These are phyloP conservation scores for Penicillium coffeae DNA, from an alignment of 495 filamentous ascomycete species.

Conservation along the genomic window DNA sequence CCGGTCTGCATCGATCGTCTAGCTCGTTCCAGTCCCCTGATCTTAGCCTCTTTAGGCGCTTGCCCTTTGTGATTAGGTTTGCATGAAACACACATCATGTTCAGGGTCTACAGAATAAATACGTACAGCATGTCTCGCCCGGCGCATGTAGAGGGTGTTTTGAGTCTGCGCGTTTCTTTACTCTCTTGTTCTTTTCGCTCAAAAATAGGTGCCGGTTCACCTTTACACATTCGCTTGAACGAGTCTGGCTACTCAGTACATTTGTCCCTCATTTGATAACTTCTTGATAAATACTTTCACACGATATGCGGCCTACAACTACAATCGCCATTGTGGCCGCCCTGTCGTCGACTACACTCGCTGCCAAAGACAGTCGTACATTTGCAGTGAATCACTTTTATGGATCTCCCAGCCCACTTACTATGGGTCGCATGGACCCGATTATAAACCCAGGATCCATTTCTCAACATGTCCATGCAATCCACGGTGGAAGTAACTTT, in stretches of 20 bases:
- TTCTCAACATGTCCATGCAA: constrained; percentile 68
- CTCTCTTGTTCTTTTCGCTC: not conserved
- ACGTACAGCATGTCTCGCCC: not conserved
- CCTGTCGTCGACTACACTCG: not conserved
- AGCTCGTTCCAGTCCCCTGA: too few relatives aligned
- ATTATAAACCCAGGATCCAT: constrained; percentile 49
- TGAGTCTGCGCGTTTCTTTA: not conserved
- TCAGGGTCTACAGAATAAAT: not conserved
- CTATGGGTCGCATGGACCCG: constrained; percentile 12
- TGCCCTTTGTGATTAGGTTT: too few relatives aligned
- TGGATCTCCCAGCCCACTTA: constrained; percentile 9
- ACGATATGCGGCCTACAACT: not conserved
- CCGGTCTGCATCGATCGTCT: too few relatives aligned
- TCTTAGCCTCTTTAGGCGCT: too few relatives aligned
- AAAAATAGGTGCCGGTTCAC: not conserved
- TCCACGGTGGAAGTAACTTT: constrained; percentile 74
- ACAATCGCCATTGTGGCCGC: not conserved
- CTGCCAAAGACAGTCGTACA: constrained; percentile 10
- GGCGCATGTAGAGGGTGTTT: not conserved
- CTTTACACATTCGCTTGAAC: not conserved
- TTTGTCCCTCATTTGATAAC: not conserved
- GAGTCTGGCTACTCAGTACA: not conserved
- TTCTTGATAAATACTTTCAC: not conserved
- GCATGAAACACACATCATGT: too few relatives aligned
- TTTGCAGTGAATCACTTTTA: constrained; percentile 20